Conservation (phyloP, 2,329 filamentous ascomycete species). For the Microsporum canis region DNA sequence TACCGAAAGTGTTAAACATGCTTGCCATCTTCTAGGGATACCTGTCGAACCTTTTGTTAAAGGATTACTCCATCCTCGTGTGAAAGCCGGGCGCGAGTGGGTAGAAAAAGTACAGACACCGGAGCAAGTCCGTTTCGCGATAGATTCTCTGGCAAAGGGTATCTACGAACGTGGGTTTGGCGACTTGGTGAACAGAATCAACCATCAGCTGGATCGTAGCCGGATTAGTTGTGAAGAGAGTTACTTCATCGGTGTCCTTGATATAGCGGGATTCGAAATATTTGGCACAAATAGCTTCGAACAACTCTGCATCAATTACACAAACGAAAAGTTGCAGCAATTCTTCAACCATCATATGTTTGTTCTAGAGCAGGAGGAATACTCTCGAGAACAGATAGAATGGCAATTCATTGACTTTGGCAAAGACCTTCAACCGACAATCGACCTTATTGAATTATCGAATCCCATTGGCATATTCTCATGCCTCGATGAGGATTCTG, state of each 20-base stretch:
- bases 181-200: constrained; percentile 83
- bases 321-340: constrained; percentile 96
- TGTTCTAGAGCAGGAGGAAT: constrained; percentile 95
- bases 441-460: constrained; percentile 88
- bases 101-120: constrained; percentile 97
- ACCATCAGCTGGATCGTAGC: constrained; percentile 77
- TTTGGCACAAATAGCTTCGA: constrained; percentile 98
- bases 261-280: constrained; percentile 98
- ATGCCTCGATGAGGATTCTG: constrained; percentile 91
- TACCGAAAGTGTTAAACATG: constrained; percentile 60
- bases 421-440: constrained; percentile 90
- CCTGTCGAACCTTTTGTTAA: constrained; percentile 74
- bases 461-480: constrained; percentile 99
- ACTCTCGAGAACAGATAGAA: constrained; percentile 92
- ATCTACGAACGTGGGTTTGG: constrained; percentile 96
- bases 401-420: constrained; percentile 99
- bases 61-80: constrained; percentile 78
- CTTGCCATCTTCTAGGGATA: constrained; percentile 77
- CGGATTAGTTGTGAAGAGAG: constrained; percentile 76
- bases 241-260: constrained; percentile 91
- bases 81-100: constrained; percentile 95
- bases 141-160: constrained; percentile 89
- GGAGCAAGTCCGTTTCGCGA: constrained; percentile 79
- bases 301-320: constrained; percentile 98
- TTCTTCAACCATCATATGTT: constrained; percentile 99